Base-by-base conservation (phyloP, 2,329 filamentous ascomycete species). In the Drechslerella dactyloides region DNA sequence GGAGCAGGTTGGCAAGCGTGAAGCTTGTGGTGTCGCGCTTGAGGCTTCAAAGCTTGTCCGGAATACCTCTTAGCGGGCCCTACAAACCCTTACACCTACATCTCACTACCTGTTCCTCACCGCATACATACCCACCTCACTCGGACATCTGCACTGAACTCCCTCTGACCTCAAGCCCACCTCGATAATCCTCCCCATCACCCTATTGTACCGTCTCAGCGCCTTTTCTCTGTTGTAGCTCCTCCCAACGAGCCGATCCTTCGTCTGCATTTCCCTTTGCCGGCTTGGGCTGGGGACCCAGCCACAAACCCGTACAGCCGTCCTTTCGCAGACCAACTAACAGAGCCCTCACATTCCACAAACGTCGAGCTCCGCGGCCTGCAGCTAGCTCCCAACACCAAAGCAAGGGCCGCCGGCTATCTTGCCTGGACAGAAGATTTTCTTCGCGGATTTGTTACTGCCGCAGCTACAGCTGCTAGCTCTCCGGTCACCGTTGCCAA, bases 261-360 rank as follows among this genome's bases (percentile, higher is more conserved):
- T 53, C 50, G 23, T 33, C 10, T 27, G 2, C 2, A 2, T 30
- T 23, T 30, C 23, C 19, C 50, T 30, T 53, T 53, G 10, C 21
- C 50, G 11, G 50, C 44, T 56, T 55, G 19, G 44, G 44, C 51
- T 37, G 42, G 44, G 13, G 23, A 58, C n/a, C 42, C 46, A 65
- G 11, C 19, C 61, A 44, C 21, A 33, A 27, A 42, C 8, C 33
- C 51, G 17, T 23, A 48, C 33, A 33, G 10, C 40, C 44, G 55
- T 62, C 60, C 57, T 59, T 52, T 59, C 59, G 54, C 53, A 58
- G 54, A 37, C 50, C 23, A n/a, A 13, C 46, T 24, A 6, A 53
- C 50, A 53, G 21, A 19, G 19, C 19, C n/a, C 44, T 10, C 44
- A 10, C 19, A 48, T 48, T 48, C n/a, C 44, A 48, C 54, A 56